phyloP scores from a whole-genome alignment of 257 asterid genomes.

The Cinchona pubescens region DNA sequence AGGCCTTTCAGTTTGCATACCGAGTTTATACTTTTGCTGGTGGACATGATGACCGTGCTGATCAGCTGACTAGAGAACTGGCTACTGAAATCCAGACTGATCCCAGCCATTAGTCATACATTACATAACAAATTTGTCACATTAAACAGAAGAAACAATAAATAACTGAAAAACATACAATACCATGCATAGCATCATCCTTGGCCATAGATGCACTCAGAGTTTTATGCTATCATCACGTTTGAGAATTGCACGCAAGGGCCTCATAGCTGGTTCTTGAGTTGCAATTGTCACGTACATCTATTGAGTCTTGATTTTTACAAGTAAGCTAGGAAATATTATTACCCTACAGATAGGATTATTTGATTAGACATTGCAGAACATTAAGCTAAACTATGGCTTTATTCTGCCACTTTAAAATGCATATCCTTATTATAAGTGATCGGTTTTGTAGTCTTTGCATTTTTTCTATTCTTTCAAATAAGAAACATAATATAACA shows the following conservation, averaged over 20 bases:
- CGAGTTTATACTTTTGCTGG: conserved; percentile 82
- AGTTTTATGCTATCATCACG: neutral
- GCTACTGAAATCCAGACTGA: conserved; percentile 72
- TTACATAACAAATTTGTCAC: neutral
- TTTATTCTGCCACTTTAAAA: conserved; percentile 15
- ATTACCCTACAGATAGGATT: conserved; percentile 6
- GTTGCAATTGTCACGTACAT: neutral
- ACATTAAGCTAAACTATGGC: conserved; percentile 19
- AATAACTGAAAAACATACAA: neutral
- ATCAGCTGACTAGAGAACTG: conserved; percentile 64
- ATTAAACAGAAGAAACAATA: neutral
- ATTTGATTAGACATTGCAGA: neutral
- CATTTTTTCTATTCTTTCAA: neutral
- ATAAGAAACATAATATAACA: neutral
- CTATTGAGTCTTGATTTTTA: neutral
- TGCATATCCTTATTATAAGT: conserved; percentile 10
- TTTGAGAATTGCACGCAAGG: neutral
- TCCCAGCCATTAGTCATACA: conserved; percentile 26
- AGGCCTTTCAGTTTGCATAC: conserved; percentile 84
- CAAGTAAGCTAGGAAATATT: conserved; percentile 9
- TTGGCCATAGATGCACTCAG: neutral
- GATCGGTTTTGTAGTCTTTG: conserved; percentile 22
- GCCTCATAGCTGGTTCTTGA: neutral
- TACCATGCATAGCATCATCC: neutral
- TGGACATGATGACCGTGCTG: conserved; percentile 91